Base-by-base conservation (phyloP, 768 basidiomycete species). In the Saitozyma podzolica region DNA sequence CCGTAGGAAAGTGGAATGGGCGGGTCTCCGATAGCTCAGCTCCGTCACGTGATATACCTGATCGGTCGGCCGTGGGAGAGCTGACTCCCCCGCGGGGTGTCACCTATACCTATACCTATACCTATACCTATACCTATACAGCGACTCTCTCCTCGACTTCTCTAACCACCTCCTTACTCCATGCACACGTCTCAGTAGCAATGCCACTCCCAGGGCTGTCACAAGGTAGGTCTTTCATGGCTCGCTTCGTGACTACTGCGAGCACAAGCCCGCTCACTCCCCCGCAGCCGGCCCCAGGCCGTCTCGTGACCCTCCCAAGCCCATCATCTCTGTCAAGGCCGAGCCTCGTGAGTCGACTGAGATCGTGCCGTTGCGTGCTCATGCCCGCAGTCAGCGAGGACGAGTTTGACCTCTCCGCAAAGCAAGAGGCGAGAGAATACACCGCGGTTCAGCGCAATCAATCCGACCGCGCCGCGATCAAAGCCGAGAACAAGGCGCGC, bases 331-430 rank as follows among this genome's bases (percentile, higher is more conserved):
- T 37, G 55, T 52, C 16, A 69, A 58, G 13, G 67, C 67, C 13
- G 67, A 69, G 11, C 67, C 67, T 40, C 20, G 67, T 69, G 47
- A 53, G 67, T 61, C 17, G 13, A 17, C n/a, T 11, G 29, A 17
- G 16, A 6, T 52, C 39, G n/a, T 1, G 10, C 13, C 9, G 45
- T 11, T 9, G 43, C 13, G n/a, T 17, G 8, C 50, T 42, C 19
- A 3, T 40, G n/a, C 20, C 47, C 39, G 3, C 56, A 66, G 66
- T 64, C n/a, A 61, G 64, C 9, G 67, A 68, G n/a, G 70, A 72
- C 40, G 70, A 72, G 11, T 72, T 72, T 51, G 58, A 55, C 9
- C 19, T 40, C 6, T 65, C 66, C 6, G 52, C 50, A 7, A 63
- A 59, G 55, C 58, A 51, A 4, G 55, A 60, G 37, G 70, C 65